Evolutionary conservation across 352 stramenopile genomes (phyloP), one percentile per base, ranked within the genome.

Genomic region (Pythium guiyangense): DNA sequence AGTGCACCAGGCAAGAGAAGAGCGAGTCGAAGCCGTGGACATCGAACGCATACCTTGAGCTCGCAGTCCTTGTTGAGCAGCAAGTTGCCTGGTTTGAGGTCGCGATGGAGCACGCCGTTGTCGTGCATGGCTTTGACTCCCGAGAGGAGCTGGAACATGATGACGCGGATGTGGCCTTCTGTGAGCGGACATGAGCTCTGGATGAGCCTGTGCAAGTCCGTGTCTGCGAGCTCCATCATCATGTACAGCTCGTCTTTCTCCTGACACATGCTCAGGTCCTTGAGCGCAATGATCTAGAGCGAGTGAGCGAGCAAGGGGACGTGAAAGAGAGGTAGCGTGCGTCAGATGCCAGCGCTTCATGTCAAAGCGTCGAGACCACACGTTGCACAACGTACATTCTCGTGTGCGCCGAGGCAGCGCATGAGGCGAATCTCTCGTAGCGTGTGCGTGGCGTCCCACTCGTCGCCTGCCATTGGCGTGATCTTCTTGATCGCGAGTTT

Each of bases 191-290:
- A 94, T 2, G 86, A 91, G 59, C 83, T 95, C 63, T 96, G 86
- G 51, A 97, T 96, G 27, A 97, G 74, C 1, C 85, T 76, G 48
- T 96, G 89, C 40, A 98, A 75, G 64, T 98, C 93, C 18, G 86
- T 97, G 67, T 98, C 94, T 4, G 95, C 86, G 26, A 98, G 75
- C 64, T 97, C 90, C 93, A 98, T 98, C 67, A 97, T 94, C 73
- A 98, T 97, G 69, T 98, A 98, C 31, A 98, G 73, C 71, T 97
- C 93, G 64, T 98, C 91, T 53, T 97, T 92, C 45, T 86, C 72
- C 52, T 97, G 86, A 58, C 91, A 96, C 68, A 96, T 90, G 60
- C 83, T 92, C 63, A 96, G 67, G 62, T 96, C 86, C 57, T 93
- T 91, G 42, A 96, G 67, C 18, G 79, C 89, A 58, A 97, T 93